A percentile compares a stretch with the other conserved stretches of the same genome.
Conservation (phyloP, 768 basidiomycete genomes). For the Crepidotus variabilis region DNA sequence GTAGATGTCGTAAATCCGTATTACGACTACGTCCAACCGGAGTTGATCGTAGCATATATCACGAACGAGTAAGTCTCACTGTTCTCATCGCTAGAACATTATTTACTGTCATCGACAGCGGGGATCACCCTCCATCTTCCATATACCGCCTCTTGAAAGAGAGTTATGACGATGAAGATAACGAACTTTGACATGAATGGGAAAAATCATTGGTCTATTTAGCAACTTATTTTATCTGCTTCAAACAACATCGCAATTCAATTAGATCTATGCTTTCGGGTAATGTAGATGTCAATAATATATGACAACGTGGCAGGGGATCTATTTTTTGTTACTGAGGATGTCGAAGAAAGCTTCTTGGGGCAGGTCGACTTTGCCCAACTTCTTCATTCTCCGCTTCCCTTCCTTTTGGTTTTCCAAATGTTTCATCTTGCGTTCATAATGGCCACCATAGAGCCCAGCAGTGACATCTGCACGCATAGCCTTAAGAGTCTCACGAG, state of each 20-base stretch:
- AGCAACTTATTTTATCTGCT: slow-evolving; percentile 2
- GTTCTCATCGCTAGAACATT: slow-evolving; percentile 24
- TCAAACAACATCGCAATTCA: slow-evolving; percentile 1
- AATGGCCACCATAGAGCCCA: slow-evolving; percentile 92
- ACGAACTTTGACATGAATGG: slow-evolving; percentile 53
- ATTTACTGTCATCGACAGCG: slow-evolving; percentile 70
- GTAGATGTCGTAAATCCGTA: slow-evolving; percentile 95
- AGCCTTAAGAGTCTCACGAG: slow-evolving; percentile 85
- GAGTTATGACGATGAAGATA: slow-evolving; percentile 93
- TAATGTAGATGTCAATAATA: not conserved
- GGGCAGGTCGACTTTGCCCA: slow-evolving; percentile 86
- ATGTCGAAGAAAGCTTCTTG: slow-evolving; percentile 96
- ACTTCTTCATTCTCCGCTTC: slow-evolving; percentile 83
- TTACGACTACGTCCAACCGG: slow-evolving; percentile 93
- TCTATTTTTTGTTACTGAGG: slow-evolving; percentile 55
- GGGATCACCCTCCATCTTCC: slow-evolving; percentile 20
- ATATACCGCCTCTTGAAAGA: slow-evolving; percentile 92
- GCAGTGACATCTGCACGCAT: slow-evolving; percentile 91
- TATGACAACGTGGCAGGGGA: not conserved
- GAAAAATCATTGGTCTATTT: slow-evolving; percentile 16
- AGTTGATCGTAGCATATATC: slow-evolving; percentile 89
- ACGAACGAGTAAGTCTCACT: slow-evolving; percentile 84
- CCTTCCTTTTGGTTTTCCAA: slow-evolving; percentile 90
- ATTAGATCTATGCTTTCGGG: not conserved
- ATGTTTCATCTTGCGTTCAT: slow-evolving; percentile 90